Evolutionary conservation across 169 alveolate species (phyloP), one percentile per base, ranked within the genome.

Genomic region (Plasmodium blacklocki): DNA sequence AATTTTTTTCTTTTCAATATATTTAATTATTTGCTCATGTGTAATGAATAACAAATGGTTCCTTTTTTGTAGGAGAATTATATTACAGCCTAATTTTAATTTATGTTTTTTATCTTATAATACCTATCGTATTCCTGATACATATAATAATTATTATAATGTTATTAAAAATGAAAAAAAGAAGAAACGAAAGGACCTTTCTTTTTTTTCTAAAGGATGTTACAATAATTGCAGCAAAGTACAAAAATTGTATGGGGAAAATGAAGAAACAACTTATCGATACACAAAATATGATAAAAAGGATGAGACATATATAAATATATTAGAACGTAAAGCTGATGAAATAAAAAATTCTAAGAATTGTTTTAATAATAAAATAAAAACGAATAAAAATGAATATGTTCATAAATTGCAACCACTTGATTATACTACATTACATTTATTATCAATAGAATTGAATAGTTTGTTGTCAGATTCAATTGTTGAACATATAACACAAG

Each of bases 401-500:
- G 83, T 43, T 43, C 58, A 29, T 4, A 4, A 19, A 18, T 71
- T 19, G 12, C 91, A 83, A 43, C 85, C 32, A 2, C 23, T 83
- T 47, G 91, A 83, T 59, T 83, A 83, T 56, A 83, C 91, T 9
- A 83, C 91, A 8, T 49, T 83, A 29, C 85, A 83, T 54, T 54
- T 83, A 29, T 70, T 83, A 39, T 45, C 91, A 9, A 32, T 59
- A 11, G 91, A 83, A 70, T 29, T 83, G 14, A 83, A 83, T 49
- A 85, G 29, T 12, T 62, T 83, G 15, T 70, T 83, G 14, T 73
- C 59, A 39, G 91, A 71, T 47, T 83, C 74, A 4, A 49, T 83
- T 15, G 91, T 83, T 8, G 86, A 83, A n/a, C 91, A 83, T 50
- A 83, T 83, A 52, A 83, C 91, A 9, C 80, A 83, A 50, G 60